Evolutionary conservation across 2,329 filamentous ascomycete genomes (phyloP).

Genomic region (Aspergillus pseudoviridinutans): DNA sequence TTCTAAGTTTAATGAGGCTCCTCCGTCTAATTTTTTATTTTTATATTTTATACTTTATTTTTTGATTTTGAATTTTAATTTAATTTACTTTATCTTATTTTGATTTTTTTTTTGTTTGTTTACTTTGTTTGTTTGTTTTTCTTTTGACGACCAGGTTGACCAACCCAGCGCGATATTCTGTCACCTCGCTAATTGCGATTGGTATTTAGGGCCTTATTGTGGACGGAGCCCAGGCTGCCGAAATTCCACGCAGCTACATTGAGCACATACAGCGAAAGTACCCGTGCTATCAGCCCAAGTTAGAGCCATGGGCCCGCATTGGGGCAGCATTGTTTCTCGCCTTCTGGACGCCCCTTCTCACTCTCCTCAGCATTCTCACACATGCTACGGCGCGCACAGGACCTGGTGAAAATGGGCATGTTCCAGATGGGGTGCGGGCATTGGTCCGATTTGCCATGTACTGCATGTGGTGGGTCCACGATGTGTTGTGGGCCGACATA

Average conservation of each 20-base stretch:
- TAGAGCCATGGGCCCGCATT: background rate
- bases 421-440: background rate
- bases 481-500: background rate
- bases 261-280: background rate
- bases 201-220: background rate
- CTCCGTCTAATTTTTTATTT: too few species aligned
- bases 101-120: too few species aligned
- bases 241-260: background rate
- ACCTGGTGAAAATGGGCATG: background rate
- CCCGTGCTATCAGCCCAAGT: background rate
- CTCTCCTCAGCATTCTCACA: background rate
- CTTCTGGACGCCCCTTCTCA: conserved; percentile 1
- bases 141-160: too few species aligned
- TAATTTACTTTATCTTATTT: too few species aligned
- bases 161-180: background rate
- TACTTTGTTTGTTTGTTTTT: too few species aligned
- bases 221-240: background rate
- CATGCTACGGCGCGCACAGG: background rate
- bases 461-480: conserved; percentile 1
- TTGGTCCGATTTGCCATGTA: conserved; percentile 1
- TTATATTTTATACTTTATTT: too few species aligned
- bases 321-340: background rate
- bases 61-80: too few species aligned
- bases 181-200: background rate
- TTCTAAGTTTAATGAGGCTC: too few species aligned